These are phyloP conservation scores for Lactarius sp. DNA, from an alignment of 768 basidiomycete species.

Conservation along the genomic window DNA sequence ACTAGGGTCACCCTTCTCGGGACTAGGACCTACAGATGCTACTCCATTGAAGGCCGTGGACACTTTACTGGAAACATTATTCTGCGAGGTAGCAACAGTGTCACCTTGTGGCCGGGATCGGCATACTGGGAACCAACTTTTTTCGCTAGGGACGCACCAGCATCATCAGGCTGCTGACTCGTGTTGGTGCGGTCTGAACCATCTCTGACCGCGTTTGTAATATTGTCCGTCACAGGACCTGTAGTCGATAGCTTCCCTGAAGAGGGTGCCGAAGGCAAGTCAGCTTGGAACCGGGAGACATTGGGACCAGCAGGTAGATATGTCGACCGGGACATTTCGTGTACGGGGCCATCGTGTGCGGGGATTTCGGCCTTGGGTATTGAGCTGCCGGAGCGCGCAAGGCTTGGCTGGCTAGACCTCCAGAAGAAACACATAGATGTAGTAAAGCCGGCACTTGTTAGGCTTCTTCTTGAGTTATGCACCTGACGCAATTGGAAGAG, in stretches of 20 bases:
- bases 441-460: no score
- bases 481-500: no score
- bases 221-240: background rate
- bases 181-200: background rate
- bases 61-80: background rate
- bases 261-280: background rate
- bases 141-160: background rate
- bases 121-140: background rate
- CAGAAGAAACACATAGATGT: no score
- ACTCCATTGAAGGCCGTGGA: no score
- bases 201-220: conserved; percentile 2
- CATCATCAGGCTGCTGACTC: background rate
- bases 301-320: background rate
- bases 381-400: no score
- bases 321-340: background rate
- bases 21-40: no score
- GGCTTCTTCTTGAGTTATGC: no score
- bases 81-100: background rate
- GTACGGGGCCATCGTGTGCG: no score
- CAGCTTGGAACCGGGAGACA: background rate
- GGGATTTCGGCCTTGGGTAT: no score
- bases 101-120: background rate
- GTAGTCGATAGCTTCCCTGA: background rate
- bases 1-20: no score
- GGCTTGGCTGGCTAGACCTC: no score